Conservation (phyloP, 1,284 basidiomycete genomes). For the Trichosporon ovoides region DNA sequence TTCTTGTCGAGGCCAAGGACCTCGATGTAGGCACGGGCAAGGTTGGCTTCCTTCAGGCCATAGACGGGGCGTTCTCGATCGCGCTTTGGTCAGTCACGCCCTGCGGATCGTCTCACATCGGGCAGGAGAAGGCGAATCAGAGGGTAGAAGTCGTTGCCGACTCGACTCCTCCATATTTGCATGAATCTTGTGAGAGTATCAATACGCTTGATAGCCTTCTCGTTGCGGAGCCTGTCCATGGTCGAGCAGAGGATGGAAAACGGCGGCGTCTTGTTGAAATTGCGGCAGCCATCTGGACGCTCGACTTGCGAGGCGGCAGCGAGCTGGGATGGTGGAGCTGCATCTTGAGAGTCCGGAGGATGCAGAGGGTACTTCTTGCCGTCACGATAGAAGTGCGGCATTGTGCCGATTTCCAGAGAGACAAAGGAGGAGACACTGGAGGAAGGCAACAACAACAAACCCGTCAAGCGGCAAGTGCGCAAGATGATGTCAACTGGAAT, state of each 20-base stretch:
- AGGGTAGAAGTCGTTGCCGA: slow-evolving; percentile 52
- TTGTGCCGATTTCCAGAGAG: background rate
- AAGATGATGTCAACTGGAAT: slow-evolving; percentile 3
- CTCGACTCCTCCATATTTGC: slow-evolving; percentile 47
- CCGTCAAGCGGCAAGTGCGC: background rate
- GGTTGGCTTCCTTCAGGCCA: slow-evolving; percentile 81
- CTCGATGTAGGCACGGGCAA: slow-evolving; percentile 84
- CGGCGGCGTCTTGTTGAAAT: slow-evolving; percentile 42
- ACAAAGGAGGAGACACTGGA: background rate
- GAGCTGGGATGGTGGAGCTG: slow-evolving; percentile 1
- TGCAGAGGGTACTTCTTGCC: background rate
- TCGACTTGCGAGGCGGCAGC: slow-evolving; percentile 34
- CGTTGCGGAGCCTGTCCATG: slow-evolving; percentile 44
- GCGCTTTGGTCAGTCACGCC: slow-evolving; percentile 58
- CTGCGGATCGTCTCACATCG: slow-evolving; percentile 40
- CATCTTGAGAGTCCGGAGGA: background rate
- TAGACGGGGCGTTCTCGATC: slow-evolving; percentile 84
- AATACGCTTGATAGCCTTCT: slow-evolving; percentile 38
- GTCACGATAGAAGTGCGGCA: background rate
- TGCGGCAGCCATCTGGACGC: slow-evolving; percentile 45
- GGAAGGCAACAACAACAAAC: background rate
- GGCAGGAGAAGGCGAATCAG: slow-evolving; percentile 51
- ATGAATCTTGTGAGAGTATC: slow-evolving; percentile 41
- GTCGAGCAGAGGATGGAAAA: slow-evolving; percentile 45
- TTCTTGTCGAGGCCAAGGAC: slow-evolving; percentile 72